These are phyloP conservation scores for Sphagnum contortum DNA, from an alignment of 225 moss, liverwort and hornwort genomes.

Conservation along the genomic window DNA sequence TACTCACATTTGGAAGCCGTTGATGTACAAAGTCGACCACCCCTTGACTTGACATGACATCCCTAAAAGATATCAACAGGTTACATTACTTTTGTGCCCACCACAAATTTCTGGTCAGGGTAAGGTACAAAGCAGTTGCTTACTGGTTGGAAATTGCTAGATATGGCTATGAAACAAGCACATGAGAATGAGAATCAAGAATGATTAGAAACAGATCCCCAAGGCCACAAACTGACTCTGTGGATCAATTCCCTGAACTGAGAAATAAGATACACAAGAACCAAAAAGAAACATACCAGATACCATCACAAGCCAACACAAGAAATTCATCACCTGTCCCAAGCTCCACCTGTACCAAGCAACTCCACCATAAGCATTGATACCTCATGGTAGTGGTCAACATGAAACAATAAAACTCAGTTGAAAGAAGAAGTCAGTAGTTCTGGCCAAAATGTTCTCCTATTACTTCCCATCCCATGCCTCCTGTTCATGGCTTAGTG, in stretches of 20 bases:
- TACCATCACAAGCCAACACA: conserved; percentile 53
- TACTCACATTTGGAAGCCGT: conserved; percentile 30
- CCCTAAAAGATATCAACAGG: conserved; percentile 21
- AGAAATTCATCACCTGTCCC: conserved; percentile 42
- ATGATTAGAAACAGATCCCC: too few species aligned
- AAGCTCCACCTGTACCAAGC: conserved; percentile 32
- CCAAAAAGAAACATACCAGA: conserved; percentile 23
- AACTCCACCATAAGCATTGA: background rate
- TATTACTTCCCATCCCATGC: too few species aligned
- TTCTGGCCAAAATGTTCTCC: too few species aligned
- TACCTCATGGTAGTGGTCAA: background rate
- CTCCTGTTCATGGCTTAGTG: too few species aligned
- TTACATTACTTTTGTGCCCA: too few species aligned
- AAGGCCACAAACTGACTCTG: too few species aligned
- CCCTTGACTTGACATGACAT: conserved; percentile 47
- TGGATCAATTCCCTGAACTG: too few species aligned
- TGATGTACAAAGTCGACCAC: conserved; percentile 42
- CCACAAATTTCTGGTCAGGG: background rate
- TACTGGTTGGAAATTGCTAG: background rate
- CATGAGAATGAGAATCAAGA: too few species aligned
- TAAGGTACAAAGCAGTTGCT: background rate
- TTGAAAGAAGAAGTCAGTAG: background rate
- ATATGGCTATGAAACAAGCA: too few species aligned
- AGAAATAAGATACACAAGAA: too few species aligned
- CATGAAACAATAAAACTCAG: background rate